Conservation (phyloP, 495 filamentous ascomycete species). For the Jackrogersella multiformis region DNA sequence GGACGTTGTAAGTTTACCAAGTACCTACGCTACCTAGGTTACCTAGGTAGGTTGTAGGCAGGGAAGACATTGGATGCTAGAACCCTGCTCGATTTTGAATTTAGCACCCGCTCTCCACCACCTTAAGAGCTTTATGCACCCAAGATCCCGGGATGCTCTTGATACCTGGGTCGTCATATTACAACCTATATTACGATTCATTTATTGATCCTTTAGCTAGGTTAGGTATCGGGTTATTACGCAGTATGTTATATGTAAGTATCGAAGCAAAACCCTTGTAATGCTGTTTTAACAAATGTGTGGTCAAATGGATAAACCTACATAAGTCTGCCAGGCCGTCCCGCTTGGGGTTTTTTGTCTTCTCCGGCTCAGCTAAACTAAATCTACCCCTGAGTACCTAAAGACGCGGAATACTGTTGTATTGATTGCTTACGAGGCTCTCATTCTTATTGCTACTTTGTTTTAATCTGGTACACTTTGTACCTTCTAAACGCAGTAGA, state of each 20-base stretch:
- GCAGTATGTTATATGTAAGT: not conserved
- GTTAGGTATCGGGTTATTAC: not conserved
- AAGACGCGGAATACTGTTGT: slow-evolving; percentile 11
- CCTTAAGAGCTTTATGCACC: slow-evolving; percentile 41
- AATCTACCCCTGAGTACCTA: not conserved
- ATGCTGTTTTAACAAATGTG: too few species aligned
- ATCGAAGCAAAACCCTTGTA: slow-evolving; percentile 4
- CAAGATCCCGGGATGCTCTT: slow-evolving; percentile 46
- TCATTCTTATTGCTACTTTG: slow-evolving; percentile 3
- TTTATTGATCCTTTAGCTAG: slow-evolving; percentile 27
- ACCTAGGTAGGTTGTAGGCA: slow-evolving; percentile 1
- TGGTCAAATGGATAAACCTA: not conserved
- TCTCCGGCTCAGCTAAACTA: slow-evolving; percentile 2
- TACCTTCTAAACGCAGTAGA: slow-evolving; percentile 37
- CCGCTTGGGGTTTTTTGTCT: not conserved
- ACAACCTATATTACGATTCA: slow-evolving; percentile 43
- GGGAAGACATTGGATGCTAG: slow-evolving; percentile 35
- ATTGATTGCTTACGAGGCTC: slow-evolving; percentile 1
- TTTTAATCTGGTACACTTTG: not conserved
- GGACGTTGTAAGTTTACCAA: slow-evolving; percentile 19
- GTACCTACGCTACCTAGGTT: too few species aligned
- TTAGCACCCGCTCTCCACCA: slow-evolving; percentile 39
- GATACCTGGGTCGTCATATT: slow-evolving; percentile 24
- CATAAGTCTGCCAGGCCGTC: not conserved
- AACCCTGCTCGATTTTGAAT: slow-evolving; percentile 35